Base-by-base conservation (phyloP, 139 green algal species). In the Tetradesmus obliquus region DNA sequence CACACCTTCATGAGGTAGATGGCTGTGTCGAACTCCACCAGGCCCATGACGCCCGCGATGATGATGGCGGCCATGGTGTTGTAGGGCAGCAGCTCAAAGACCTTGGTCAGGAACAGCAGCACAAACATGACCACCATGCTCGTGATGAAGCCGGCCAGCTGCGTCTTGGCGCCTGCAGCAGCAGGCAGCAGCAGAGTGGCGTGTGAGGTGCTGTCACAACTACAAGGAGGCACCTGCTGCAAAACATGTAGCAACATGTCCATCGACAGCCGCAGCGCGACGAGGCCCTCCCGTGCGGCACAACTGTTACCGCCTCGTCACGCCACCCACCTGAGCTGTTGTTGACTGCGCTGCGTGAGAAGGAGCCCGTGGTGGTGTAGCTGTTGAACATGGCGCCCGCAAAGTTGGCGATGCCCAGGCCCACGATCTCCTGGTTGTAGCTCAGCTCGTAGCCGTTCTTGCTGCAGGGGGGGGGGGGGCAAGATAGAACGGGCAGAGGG, bases 361-460 rank as follows among this genome's bases (percentile, higher is more conserved):
- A 98, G 45, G 93, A 97, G 58, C 96, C 96, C 6, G 95, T 98
- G 91, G 94, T 97, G 79, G 97, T 98, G 95, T 99, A 99, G 84
- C 92, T 93, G 91, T 93, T 96, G 95, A 98, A 99, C 55, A 94
- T 82, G 54, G 96, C 92, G 80, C 97, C 97, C 24, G 95, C 90
- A 8, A 98, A 66, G 94, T 99, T 99, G 88, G 97, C 95, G 6
- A 98, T 51, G 76, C 97, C 97, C 55, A 99, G 87, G 7, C 93
- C 97, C 6, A 96, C 86, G 72, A 99, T 95, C 96, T 99, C 97
- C 91, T 98, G 97, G 45, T 96, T 98, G 58, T 95, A 88, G 82
- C 91, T 87, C 74, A 97, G 90, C 20, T 94, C 74, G 84, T 98
- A 98, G 19, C 94, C 86, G 91, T 98, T 96, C 90, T 96, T 95